phyloP scores from a whole-genome alignment of 2,329 filamentous ascomycete genomes.

The Colletotrichum melonis region DNA sequence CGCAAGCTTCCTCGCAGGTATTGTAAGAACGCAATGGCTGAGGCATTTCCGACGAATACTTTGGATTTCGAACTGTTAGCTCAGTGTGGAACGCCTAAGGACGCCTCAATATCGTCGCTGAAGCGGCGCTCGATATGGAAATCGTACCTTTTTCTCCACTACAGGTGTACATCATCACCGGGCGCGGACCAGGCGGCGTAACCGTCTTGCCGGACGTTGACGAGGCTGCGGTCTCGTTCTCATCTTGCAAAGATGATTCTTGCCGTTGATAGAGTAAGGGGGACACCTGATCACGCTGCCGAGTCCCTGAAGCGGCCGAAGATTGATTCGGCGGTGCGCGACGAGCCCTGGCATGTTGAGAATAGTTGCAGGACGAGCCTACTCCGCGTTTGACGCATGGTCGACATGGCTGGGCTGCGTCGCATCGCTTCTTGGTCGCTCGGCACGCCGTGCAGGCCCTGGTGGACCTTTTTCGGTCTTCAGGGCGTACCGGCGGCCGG shows the following conservation, averaged over 20 bases:
- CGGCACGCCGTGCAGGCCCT: constrained; percentile 62
- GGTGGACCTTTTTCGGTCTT: constrained; percentile 59
- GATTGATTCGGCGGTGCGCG: not conserved
- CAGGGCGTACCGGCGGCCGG: constrained; percentile 61
- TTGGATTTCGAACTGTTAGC: not conserved
- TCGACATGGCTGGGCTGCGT: constrained; percentile 57
- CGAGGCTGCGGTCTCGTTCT: not conserved
- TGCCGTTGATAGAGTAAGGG: not conserved
- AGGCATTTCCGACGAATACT: constrained; percentile 63
- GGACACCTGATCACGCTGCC: not conserved
- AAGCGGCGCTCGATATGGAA: too few species aligned
- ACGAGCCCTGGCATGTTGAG: not conserved
- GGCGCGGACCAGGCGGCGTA: not conserved
- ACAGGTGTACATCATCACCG: constrained; percentile 13
- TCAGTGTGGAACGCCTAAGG: not conserved
- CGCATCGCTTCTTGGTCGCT: constrained; percentile 62
- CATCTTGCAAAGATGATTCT: not conserved
- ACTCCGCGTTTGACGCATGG: constrained; percentile 14
- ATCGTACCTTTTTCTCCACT: constrained; percentile 11
- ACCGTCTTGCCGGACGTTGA: too few species aligned
- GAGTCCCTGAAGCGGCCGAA: not conserved
- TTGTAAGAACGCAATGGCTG: constrained; percentile 66
- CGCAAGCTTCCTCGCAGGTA: constrained; percentile 60
- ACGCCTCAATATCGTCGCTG: not conserved
- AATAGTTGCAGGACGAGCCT: constrained; percentile 1